phyloP scores from a whole-genome alignment of 345 rosid species.

The Streptanthus diversifolius region DNA sequence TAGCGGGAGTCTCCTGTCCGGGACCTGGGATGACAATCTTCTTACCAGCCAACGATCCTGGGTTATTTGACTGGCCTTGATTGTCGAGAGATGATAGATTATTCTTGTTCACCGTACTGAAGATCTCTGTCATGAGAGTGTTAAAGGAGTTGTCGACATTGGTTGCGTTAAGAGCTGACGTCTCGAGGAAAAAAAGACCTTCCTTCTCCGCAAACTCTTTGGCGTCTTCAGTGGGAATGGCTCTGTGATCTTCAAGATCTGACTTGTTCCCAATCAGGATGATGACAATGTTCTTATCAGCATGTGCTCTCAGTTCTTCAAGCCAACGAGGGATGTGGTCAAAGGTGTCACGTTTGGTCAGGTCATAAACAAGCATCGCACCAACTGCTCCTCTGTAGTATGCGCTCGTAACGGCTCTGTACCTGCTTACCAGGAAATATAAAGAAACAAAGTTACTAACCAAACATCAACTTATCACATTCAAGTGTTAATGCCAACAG shows the following conservation, averaged over 20 bases:
- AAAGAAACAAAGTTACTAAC: no score
- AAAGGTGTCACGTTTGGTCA: slow-evolving; percentile 65
- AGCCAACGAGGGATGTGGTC: slow-evolving; percentile 88
- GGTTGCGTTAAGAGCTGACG: slow-evolving; percentile 66
- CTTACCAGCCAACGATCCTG: slow-evolving; percentile 58
- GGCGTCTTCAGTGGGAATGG: slow-evolving; percentile 62
- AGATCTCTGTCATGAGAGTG: slow-evolving; percentile 71
- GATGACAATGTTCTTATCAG: slow-evolving; percentile 79
- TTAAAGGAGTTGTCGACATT: slow-evolving; percentile 66
- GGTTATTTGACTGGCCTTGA: slow-evolving; percentile 52
- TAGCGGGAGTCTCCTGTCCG: slow-evolving; percentile 59
- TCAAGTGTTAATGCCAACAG: background rate
- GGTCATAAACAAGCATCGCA: slow-evolving; percentile 78
- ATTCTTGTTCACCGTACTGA: slow-evolving; percentile 70
- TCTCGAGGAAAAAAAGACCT: slow-evolving; percentile 77
- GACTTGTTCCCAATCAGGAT: slow-evolving; percentile 69
- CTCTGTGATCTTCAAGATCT: slow-evolving; percentile 65
- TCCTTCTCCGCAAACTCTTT: slow-evolving; percentile 80
- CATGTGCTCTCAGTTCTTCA: slow-evolving; percentile 72
- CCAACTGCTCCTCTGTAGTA: slow-evolving; percentile 91
- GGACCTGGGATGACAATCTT: slow-evolving; percentile 67
- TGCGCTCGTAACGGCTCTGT: slow-evolving; percentile 85
- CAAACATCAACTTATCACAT: background rate
- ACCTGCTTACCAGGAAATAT: slow-evolving; percentile 51
- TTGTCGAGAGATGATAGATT: slow-evolving; percentile 54